Conservation (phyloP, 495 filamentous ascomycete species). For the Daldinia vernicosa region DNA sequence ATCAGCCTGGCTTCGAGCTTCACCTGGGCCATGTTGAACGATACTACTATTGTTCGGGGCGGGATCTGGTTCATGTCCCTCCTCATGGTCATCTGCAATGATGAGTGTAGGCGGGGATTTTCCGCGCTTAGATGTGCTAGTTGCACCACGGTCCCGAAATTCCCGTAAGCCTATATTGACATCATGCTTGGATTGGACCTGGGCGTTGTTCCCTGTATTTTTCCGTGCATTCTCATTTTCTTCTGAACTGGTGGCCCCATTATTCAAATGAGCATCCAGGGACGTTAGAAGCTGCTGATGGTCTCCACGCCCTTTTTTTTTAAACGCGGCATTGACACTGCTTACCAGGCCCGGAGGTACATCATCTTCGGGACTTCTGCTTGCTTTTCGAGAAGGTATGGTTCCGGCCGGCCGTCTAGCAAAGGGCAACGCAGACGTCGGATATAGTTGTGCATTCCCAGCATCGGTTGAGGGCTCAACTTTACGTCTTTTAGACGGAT, state of each 20-base stretch:
- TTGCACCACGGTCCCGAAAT: background rate
- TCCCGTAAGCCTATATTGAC: background rate
- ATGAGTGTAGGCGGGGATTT: background rate
- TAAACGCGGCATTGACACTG: slow-evolving; percentile 36
- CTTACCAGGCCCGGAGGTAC: slow-evolving; percentile 31
- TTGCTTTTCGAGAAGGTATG: slow-evolving; percentile 5
- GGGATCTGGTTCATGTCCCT: background rate
- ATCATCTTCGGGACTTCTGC: slow-evolving; percentile 15
- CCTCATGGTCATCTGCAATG: background rate
- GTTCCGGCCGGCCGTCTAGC: background rate
- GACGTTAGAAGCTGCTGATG: background rate
- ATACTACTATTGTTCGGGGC: background rate
- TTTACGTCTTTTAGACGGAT: slow-evolving; percentile 33
- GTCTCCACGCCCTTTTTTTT: background rate
- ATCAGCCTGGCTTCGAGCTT: background rate
- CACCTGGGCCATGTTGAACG: background rate
- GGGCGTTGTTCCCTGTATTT: background rate
- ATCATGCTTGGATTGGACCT: background rate
- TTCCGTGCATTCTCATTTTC: background rate
- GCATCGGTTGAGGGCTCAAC: slow-evolving; percentile 6
- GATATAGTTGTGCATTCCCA: background rate
- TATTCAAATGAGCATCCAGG: background rate
- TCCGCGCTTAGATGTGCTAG: background rate
- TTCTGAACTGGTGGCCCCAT: background rate
- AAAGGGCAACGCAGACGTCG: slow-evolving; percentile 3